These are phyloP conservation scores for Malassezia furfur DNA, from an alignment of 1,284 basidiomycete species.

Conservation along the genomic window DNA sequence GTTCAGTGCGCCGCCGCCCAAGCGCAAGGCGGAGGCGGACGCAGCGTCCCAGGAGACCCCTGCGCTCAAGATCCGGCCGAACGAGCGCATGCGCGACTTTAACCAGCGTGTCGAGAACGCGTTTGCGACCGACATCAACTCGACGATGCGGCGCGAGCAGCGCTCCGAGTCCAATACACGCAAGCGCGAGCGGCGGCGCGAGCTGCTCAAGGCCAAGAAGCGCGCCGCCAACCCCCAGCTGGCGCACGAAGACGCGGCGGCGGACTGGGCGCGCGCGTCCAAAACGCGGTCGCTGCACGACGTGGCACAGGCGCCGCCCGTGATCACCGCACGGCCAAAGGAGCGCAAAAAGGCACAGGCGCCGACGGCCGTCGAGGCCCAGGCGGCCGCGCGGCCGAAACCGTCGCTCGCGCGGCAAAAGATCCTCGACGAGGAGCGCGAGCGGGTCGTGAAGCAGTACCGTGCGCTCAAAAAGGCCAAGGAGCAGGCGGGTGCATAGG, in stretches of 20 bases:
- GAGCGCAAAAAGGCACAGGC: slow-evolving; percentile 20
- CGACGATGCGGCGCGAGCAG: slow-evolving; percentile 24
- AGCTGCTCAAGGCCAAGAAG: slow-evolving; percentile 12
- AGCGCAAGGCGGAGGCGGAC: slow-evolving; percentile 13
- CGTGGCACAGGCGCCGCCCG: slow-evolving; percentile 34
- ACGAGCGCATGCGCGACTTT: slow-evolving; percentile 39
- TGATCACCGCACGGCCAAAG: slow-evolving; percentile 31
- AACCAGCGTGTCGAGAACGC: slow-evolving; percentile 38
- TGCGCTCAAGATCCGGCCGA: slow-evolving; percentile 31
- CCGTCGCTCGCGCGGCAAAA: slow-evolving; percentile 35
- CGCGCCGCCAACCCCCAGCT: slow-evolving; percentile 1
- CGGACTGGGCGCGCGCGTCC: slow-evolving; percentile 4
- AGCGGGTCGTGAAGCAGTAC: slow-evolving; percentile 33
- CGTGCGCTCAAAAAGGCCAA: slow-evolving; percentile 26
- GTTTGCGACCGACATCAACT: slow-evolving; percentile 27
- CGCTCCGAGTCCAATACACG: slow-evolving; percentile 27
- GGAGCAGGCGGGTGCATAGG: background rate
- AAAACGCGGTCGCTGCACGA: slow-evolving; percentile 24
- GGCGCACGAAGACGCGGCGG: slow-evolving; percentile 5
- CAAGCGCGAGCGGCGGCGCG: slow-evolving; percentile 25
- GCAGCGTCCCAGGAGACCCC: slow-evolving; percentile 1
- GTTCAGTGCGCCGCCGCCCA: slow-evolving; percentile 21
- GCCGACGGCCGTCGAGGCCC: background rate
- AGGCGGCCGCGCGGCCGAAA: slow-evolving; percentile 12
- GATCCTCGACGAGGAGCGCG: slow-evolving; percentile 32